phyloP scores from a whole-genome alignment of 495 filamentous ascomycete genomes.

The Aspergillus diversus region DNA sequence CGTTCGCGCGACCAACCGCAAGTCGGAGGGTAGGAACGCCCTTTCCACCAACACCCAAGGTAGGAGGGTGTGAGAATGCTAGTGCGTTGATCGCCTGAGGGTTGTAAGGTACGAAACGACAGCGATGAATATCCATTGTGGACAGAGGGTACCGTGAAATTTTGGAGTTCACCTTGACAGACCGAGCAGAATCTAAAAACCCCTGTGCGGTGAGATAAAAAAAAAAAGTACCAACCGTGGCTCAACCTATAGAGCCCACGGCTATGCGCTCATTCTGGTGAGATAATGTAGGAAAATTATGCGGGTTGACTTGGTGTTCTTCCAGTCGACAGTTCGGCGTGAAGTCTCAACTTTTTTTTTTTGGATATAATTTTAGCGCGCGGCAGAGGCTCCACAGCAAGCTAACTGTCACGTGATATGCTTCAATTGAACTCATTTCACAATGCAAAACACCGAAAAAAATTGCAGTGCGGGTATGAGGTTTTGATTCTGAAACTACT shows the following conservation, averaged over 20 bases:
- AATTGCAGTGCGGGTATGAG: not conserved
- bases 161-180: slow-evolving; percentile 1
- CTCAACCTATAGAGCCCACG: slow-evolving; percentile 32
- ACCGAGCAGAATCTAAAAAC: slow-evolving; percentile 16
- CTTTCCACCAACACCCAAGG: slow-evolving; percentile 52
- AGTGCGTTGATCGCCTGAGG: slow-evolving; percentile 91
- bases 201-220: slow-evolving; percentile 10
- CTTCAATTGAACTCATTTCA: not conserved
- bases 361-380: slow-evolving; percentile 34
- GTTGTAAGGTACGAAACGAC: slow-evolving; percentile 94
- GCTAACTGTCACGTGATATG: slow-evolving; percentile 22
- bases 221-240: slow-evolving; percentile 31
- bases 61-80: slow-evolving; percentile 84
- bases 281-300: slow-evolving; percentile 1
- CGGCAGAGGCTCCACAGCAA: slow-evolving; percentile 26
- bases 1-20: slow-evolving; percentile 90
- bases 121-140: slow-evolving; percentile 93
- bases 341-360: slow-evolving; percentile 27
- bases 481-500: not conserved
- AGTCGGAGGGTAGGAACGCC: slow-evolving; percentile 68
- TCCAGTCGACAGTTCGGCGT: slow-evolving; percentile 29
- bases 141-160: slow-evolving; percentile 2
- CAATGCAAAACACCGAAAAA: not conserved
- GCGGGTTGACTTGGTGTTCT: slow-evolving; percentile 19
- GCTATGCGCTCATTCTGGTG: slow-evolving; percentile 43